A percentile compares a stretch with the other conserved stretches of the same genome.
phyloP scores from a whole-genome alignment of 768 basidiomycete species.

The Mycena sanguinolenta region DNA sequence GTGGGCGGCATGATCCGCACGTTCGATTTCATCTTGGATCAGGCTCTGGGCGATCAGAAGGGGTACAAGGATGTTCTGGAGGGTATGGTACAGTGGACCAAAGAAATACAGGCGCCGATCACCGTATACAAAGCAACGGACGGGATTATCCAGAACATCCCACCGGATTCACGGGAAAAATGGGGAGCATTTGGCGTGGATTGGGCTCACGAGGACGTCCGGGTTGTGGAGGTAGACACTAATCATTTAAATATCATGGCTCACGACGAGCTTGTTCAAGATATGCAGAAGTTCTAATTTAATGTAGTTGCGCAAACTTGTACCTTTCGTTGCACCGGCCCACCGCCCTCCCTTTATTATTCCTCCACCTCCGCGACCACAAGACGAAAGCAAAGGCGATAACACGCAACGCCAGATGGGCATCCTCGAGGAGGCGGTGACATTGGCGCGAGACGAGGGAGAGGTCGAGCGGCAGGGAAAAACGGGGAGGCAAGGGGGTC shows the following conservation, averaged over 20 bases:
- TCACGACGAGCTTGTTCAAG: neutral
- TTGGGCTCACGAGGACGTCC: constrained; percentile 5
- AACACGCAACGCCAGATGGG: no score
- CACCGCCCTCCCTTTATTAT: no score
- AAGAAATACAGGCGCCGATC: constrained; percentile 12
- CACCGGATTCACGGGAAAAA: constrained; percentile 11
- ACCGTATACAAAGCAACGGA: constrained; percentile 13
- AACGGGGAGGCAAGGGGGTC: neutral
- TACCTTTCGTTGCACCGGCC: no score
- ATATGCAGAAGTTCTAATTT: neutral
- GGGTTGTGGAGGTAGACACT: constrained; percentile 7
- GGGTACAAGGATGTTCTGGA: constrained; percentile 12
- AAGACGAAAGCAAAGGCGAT: no score
- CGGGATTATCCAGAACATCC: neutral
- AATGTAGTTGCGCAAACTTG: neutral
- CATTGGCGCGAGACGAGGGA: no score
- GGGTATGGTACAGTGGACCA: constrained; percentile 12
- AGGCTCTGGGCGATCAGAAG: constrained; percentile 1
- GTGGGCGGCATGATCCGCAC: neutral
- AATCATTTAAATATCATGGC: neutral
- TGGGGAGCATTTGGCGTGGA: constrained; percentile 14
- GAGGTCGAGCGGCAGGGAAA: no score
- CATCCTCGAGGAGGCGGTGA: no score
- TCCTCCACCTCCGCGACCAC: no score
- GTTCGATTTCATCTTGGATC: constrained; percentile 17